Evolutionary conservation across 2,329 filamentous ascomycete species (phyloP).

Genomic region (Colletotrichum sp.): DNA sequence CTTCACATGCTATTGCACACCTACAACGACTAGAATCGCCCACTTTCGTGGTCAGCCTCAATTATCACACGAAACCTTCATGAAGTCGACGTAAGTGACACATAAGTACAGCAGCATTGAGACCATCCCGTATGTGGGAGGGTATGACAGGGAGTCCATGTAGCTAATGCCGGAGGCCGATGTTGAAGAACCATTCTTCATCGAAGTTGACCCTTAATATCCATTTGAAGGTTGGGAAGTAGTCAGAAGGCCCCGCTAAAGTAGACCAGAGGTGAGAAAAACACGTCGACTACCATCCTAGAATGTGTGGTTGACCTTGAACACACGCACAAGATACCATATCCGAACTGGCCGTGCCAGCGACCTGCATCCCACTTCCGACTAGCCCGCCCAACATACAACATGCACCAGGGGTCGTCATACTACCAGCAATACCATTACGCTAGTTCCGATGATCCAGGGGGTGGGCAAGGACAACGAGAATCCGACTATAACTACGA

Average conservation of each 20-base stretch:
- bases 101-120: fast-evolving
- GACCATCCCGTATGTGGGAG: neutral
- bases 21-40: neutral
- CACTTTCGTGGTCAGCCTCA: neutral
- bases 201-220: neutral
- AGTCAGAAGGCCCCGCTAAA: too few species aligned
- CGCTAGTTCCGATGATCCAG: neutral
- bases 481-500: neutral
- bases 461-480: neutral
- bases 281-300: too few species aligned
- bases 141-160: neutral
- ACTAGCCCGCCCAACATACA: neutral
- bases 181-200: neutral
- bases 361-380: neutral
- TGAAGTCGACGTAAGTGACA: neutral
- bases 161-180: neutral
- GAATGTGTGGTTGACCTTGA: neutral
- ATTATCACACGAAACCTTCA: too few species aligned
- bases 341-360: neutral
- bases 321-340: neutral
- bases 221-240: neutral
- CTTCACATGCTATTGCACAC: neutral
- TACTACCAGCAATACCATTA: neutral
- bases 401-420: neutral
- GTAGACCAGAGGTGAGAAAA: too few species aligned